Evolutionary conservation across 2,329 filamentous ascomycete genomes (phyloP), one percentile per base, ranked within the genome.

Genomic region (Aspergillaceae sp.): DNA sequence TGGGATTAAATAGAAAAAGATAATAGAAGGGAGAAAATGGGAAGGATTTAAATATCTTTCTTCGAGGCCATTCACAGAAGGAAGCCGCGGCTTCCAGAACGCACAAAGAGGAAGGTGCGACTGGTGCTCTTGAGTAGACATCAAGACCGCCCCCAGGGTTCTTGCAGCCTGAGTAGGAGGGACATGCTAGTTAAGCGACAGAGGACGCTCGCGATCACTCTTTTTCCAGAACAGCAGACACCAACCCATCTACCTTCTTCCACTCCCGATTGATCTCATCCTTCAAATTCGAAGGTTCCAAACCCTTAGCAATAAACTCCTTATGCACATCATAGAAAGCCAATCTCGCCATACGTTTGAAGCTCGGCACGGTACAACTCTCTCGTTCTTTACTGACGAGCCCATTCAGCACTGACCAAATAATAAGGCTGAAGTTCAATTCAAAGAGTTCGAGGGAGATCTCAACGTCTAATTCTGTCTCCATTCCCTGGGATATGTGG

Each of bases 191-290:
- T 19, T 19, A 19, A 19, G 19, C 19, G 19, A 19, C 19, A 19
- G 19, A 19, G 19, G 19, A 19, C 19, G 19, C 19, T 19, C 11
- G 6, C 5, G 3, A 38, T 28, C 7, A 38, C 19, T 27, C 26
- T 27, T 8, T 26, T 8, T 38, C 19, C 26, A 28, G 4, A 7
- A 3, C 26, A 26, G 11, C 7, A 38, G 2, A 26, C 7, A 60
- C 59, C 41, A 70, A 48, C 43, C 53, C 49, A 43, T 73, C 72
- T 51, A 78, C 60, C 58, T 77, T 76, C 52, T 70, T 68, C 57
- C 71, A 77, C 57, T 76, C 74, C 38, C 59, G 60, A 40, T 52
- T 51, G 10, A 66, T 55, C 19, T 55, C 46, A 5, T 44, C 50
- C 40, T 50, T 45, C 43, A 61, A 52, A 2, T 40, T 51, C 11